Base-by-base conservation (phyloP, 495 filamentous ascomycete species). In the Penicillium tannophilum region DNA sequence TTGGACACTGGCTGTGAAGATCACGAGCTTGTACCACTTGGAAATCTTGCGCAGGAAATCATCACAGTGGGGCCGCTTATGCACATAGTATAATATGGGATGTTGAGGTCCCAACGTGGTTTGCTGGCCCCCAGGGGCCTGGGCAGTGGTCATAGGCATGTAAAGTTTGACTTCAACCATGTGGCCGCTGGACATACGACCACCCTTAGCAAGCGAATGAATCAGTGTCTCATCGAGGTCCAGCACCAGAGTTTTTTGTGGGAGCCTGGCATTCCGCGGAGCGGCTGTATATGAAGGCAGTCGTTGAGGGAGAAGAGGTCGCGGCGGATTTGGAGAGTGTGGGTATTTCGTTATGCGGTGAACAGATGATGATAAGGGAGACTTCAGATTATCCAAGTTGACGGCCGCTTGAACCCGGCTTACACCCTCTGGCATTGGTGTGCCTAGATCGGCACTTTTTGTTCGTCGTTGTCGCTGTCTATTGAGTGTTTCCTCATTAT, bases 21-120 rank as follows among this genome's bases (percentile, higher is more conserved):
- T 78, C 54, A 98, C 88, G n/a, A 98, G 81, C 71, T 97, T 97
- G 72, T 96, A 98, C 94, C 94, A 98, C 78, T 94, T 94, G 80
- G 86, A 91, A 49, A 93, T 85, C 83, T 95, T 92, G 72, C 92
- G 86, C 64, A 98, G 75, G 68, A 98, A 98, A 58, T 98, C 94
- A 72, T 98, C 93, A 74, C 95, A 98, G 68, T 96, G 86, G 31
- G 94, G 94, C 56, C 94, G 86, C 76, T 98, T 97, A 76, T 98
- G 95, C 51, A 98, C 94, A 78, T 97, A 98, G 76, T 98, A 98
- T 58, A 98, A 76, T 67, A 98, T 98, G 6, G 94, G 94, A 71
- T 98, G 92, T 66, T 96, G 93, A 47, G 90, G 90, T 11, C 90
- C 92, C 42, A 91, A 70, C 16, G 83, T 84, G 24, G 83, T 77